Percentiles rank a stretch among this genome's conserved stretches.
phyloP scores from a whole-genome alignment of 495 filamentous ascomycete genomes.

The Bryoglossum gracile region DNA sequence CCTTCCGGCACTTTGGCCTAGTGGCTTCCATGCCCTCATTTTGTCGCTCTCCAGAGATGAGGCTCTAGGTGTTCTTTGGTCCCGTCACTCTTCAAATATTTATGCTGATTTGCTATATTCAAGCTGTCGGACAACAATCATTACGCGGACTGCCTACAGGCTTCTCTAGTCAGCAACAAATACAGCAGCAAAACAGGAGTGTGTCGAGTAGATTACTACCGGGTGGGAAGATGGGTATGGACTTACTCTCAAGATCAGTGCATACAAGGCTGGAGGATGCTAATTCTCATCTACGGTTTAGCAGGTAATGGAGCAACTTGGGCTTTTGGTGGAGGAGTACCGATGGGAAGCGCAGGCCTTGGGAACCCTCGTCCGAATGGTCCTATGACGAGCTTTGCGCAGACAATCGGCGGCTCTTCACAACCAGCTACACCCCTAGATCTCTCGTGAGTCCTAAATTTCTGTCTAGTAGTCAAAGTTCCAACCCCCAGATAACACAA shows the following conservation, averaged over 20 bases:
- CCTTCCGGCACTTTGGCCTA: no score
- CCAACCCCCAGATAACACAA: no score
- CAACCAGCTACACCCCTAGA: slow-evolving; percentile 71
- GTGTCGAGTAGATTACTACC: slow-evolving; percentile 64
- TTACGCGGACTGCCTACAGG: slow-evolving; percentile 60
- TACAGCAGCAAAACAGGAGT: slow-evolving; percentile 56
- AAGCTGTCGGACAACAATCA: slow-evolving; percentile 61
- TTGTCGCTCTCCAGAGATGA: no score
- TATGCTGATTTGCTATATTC: slow-evolving; percentile 2
- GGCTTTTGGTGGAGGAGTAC: slow-evolving; percentile 60
- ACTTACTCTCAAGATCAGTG: no score
- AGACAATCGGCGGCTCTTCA: slow-evolving; percentile 65
- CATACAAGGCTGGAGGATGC: no score
- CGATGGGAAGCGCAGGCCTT: slow-evolving; percentile 60
- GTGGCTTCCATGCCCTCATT: no score
- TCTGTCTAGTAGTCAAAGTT: no score
- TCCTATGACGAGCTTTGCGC: slow-evolving; percentile 67
- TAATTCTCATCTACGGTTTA: slow-evolving; percentile 29
- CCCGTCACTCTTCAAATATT: neutral
- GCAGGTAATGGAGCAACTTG: slow-evolving; percentile 62
- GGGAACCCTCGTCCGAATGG: slow-evolving; percentile 53
- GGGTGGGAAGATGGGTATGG: slow-evolving; percentile 68
- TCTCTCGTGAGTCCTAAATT: slow-evolving; percentile 60
- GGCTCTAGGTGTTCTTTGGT: no score
- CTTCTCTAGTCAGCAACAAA: slow-evolving; percentile 58